Evolutionary conservation across 345 rosid genomes (phyloP), one percentile per base, ranked within the genome.

Genomic region (Boechera divaricarpa): DNA sequence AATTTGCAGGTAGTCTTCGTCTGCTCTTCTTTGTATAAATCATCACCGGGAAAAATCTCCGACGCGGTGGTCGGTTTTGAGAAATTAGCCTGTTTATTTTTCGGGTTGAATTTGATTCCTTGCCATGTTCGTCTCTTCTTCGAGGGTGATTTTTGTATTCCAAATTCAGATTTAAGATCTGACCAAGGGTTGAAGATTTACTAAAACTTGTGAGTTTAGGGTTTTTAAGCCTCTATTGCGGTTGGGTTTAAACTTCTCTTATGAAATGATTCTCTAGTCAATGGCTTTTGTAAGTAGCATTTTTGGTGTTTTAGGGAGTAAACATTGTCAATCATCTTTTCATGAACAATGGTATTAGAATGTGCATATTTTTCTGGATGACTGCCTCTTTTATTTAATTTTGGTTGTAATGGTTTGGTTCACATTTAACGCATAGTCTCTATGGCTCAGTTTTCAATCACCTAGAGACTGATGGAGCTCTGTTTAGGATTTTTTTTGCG

Each of bases 111-210:
- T 45, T 67, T 36, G 45, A 21, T 35, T 18, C 12, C 18, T 67
- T 67, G 10, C 3, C 32, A 51, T 52, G 12, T 35, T 45, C 72
- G 60, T 33, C 33, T 49, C 58, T 32, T 47, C 6, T 48, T 67
- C 47, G 24, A 67, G 33, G 70, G 18, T 51, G 12, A 24, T 24
- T 67, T 35, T 35, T 24, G 59, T 67, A 35, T 51, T 51, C 15
- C 59, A 35, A 10, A 28, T 67, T 68, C 44, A 53, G 38, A 53
- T 53, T 49, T 52, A 67, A 49, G 57, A 44, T 64, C 28, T 2
- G 39, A 58, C 0, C 13, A 12, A 33, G 41, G 2, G 38, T 56
- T 36, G 5, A 12, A 12, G 21, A 28, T 45, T 45, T 12, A 28
- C 18, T 15, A 32, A 58, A 58, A 32, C 21, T 7, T 58, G 1